Conservation (phyloP, 495 filamentous ascomycete genomes). For the Paragyromitra xinjiangensis region DNA sequence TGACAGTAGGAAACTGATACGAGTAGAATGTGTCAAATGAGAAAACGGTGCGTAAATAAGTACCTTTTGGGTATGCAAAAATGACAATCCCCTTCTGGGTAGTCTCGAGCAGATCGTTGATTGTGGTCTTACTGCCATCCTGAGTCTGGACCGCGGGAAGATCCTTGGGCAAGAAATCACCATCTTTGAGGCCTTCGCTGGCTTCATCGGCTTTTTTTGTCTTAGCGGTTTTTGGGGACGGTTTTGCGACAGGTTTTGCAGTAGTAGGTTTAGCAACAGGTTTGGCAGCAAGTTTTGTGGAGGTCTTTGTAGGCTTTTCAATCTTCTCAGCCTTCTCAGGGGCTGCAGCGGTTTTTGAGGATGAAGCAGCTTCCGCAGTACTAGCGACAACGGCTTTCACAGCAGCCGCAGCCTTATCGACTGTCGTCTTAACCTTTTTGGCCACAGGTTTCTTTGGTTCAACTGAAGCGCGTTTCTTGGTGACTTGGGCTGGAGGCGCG, state of each 20-base stretch:
- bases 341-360: conserved; percentile 24
- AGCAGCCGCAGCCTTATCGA: conserved; percentile 15
- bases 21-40: neutral
- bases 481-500: conserved; percentile 49
- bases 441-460: conserved; percentile 54
- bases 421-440: conserved; percentile 52
- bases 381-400: conserved; percentile 32
- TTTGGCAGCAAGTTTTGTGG: conserved; percentile 11
- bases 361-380: conserved; percentile 19
- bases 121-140: conserved; percentile 77
- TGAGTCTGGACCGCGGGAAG: conserved; percentile 76
- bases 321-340: conserved; percentile 19
- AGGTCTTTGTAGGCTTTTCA: conserved; percentile 5
- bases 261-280: too few species aligned
- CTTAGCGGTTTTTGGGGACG: conserved; percentile 59
- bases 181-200: conserved; percentile 74
- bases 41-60: conserved; percentile 25
- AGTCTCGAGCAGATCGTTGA: conserved; percentile 78
- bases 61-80: conserved; percentile 93
- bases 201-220: conserved; percentile 33
- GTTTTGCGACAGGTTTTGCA: conserved; percentile 53
- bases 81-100: conserved; percentile 87
- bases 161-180: conserved; percentile 53
- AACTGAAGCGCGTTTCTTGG: conserved; percentile 50
- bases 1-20: conserved; percentile 1